Base-by-base conservation (phyloP, 1,284 basidiomycete species). In the Phenoliferia sp. region DNA sequence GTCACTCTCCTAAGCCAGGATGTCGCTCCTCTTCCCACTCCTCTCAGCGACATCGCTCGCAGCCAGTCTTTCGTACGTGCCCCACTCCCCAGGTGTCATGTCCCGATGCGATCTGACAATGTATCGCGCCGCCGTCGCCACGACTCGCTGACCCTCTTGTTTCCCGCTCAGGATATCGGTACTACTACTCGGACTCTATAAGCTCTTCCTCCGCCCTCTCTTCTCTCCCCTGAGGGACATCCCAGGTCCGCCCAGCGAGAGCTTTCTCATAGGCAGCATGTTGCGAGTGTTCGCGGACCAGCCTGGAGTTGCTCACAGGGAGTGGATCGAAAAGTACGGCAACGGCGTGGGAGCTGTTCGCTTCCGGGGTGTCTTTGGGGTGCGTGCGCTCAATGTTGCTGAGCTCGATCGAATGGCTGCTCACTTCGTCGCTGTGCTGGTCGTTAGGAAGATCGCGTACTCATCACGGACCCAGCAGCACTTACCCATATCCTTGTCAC, bases 401-500 rank as follows among this genome's bases (percentile, higher is more conserved):
- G 22, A 44, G 39, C 12, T 44, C 12, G 39, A 44, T 44, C 39
- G 12, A 12, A 12, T 12, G 12, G 22, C 17, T 52, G 6, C 5
- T 7, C 39, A 44, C 1, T 44, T 12, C 12, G 22, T 12, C 39
- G 39, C 12, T 44, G 34, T 32, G 16, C 15, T 16, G 4, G 0
- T 17, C 0, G 32, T 29, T 64, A 74, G 71, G 63, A 67, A 3
- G 44, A 68, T 22, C 80, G 86, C 26, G 80, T 89, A 62, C 80
- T 86, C 78, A 85, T 85, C 22, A 84, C 82, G 50, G 88, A 89
- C 76, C 83, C 84, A 0, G 78, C 81, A 32, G 86, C 88, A 0
- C 78, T 89, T 33, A 80, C 83, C 5, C 83, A 88, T 69, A 84
- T 90, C 62, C 68, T 77, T 26, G 83, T 89, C 61, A 80, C 81